Evolutionary conservation across 169 alveolate species (phyloP).

Genomic region (Plasmodium berghei): DNA sequence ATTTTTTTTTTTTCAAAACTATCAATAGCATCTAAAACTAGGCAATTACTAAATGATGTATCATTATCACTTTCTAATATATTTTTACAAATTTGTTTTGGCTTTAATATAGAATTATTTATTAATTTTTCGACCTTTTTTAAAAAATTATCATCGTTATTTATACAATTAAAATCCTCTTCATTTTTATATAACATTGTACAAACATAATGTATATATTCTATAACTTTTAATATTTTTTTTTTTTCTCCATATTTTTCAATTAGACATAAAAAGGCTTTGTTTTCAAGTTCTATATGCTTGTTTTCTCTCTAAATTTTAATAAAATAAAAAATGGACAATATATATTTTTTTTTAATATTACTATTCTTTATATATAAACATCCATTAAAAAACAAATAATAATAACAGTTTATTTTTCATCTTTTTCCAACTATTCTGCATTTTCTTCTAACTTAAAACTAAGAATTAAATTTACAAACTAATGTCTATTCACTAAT

Average conservation of each 20-base stretch:
- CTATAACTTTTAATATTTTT: slow-evolving; percentile 20
- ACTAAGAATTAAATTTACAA: too few species aligned
- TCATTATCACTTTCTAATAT: slow-evolving; percentile 10
- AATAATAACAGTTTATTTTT: too few species aligned
- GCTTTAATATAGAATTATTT: slow-evolving; percentile 5
- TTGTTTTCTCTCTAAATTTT: slow-evolving; percentile 18
- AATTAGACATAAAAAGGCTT: slow-evolving; percentile 37
- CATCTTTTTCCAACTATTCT: too few species aligned
- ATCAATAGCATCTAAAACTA: too few species aligned
- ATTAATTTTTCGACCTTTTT: not conserved
- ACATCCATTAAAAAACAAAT: too few species aligned
- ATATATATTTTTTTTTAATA: too few species aligned
- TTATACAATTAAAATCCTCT: slow-evolving; percentile 20
- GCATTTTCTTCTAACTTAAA: too few species aligned
- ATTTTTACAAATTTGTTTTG: slow-evolving; percentile 12
- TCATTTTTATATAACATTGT: slow-evolving; percentile 32
- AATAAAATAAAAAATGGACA: not conserved
- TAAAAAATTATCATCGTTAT: slow-evolving; percentile 2
- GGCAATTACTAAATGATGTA: too few species aligned
- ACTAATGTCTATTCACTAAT: too few species aligned
- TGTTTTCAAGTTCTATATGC: slow-evolving; percentile 29
- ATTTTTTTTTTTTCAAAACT: not conserved
- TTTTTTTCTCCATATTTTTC: slow-evolving; percentile 48
- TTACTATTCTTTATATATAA: too few species aligned
- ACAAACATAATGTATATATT: slow-evolving; percentile 53